Conservation (phyloP, 192 early-diverging fungal species). For the Coemansia sp. region DNA sequence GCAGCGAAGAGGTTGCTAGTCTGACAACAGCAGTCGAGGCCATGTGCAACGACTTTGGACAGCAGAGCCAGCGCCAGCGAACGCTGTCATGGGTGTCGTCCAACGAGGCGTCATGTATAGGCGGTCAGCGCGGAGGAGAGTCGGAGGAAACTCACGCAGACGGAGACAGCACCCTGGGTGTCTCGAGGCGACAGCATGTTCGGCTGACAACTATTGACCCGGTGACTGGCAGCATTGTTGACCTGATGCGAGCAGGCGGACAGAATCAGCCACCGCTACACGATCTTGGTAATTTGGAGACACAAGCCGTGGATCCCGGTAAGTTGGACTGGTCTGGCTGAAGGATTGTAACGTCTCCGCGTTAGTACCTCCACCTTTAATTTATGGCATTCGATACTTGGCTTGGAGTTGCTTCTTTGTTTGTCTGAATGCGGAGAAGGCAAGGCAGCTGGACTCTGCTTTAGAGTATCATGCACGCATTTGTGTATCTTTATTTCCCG, state of each 20-base stretch:
- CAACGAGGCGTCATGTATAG: conserved; percentile 8
- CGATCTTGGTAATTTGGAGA: background rate
- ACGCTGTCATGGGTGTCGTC: conserved; percentile 45
- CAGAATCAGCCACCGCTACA: conserved; percentile 4
- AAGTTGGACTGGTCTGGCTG: conserved; percentile 9
- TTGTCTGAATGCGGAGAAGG: background rate
- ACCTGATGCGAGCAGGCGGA: background rate
- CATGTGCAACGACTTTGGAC: conserved; percentile 27
- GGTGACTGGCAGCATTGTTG: conserved; percentile 33
- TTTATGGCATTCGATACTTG: background rate
- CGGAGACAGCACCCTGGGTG: background rate
- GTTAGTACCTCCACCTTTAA: conserved; percentile 1
- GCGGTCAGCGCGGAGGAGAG: background rate
- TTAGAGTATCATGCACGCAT: background rate
- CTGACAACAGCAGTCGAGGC: conserved; percentile 13
- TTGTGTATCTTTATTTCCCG: background rate
- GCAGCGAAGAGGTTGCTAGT: background rate
- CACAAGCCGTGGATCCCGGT: conserved; percentile 31
- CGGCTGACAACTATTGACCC: conserved; percentile 50
- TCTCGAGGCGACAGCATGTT: conserved; percentile 28
- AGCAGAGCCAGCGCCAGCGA: conserved; percentile 23
- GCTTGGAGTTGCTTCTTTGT: background rate
- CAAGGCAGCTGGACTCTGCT: background rate
- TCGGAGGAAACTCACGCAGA: background rate
- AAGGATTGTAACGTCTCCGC: background rate